Conservation (phyloP, 2,329 filamentous ascomycete genomes). For the Beauveria sp. region DNA sequence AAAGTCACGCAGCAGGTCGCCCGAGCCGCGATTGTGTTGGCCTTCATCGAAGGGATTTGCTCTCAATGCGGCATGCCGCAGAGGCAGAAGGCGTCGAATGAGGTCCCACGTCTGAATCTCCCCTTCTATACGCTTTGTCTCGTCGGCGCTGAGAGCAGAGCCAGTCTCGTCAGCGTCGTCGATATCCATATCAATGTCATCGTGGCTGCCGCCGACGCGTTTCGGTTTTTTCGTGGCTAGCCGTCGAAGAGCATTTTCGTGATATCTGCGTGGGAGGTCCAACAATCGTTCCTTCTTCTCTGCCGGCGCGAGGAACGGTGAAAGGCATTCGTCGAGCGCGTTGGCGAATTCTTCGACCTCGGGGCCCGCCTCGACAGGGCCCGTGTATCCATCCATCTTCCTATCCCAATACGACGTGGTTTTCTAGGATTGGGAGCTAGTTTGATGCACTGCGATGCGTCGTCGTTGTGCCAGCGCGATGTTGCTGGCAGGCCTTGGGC, state of each 20-base stretch:
- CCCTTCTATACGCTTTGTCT: slow-evolving; percentile 55
- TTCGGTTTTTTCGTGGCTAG: slow-evolving; percentile 24
- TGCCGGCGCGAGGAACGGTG: slow-evolving; percentile 36
- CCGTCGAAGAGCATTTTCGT: slow-evolving; percentile 40
- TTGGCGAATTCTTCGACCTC: slow-evolving; percentile 86
- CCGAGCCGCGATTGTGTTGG: slow-evolving; percentile 18
- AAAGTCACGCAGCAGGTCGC: slow-evolving; percentile 58
- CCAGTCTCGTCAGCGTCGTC: slow-evolving; percentile 39
- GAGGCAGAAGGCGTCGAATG: slow-evolving; percentile 63
- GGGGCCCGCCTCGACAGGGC: slow-evolving; percentile 55
- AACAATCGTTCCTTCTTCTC: slow-evolving; percentile 61
- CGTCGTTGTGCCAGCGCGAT: neutral
- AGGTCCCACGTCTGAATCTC: slow-evolving; percentile 91
- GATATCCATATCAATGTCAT: slow-evolving; percentile 48
- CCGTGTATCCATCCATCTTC: neutral
- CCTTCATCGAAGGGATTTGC: slow-evolving; percentile 19
- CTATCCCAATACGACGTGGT: neutral
- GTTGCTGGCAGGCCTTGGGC: slow-evolving; percentile 1
- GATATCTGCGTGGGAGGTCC: slow-evolving; percentile 51
- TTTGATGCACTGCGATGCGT: neutral
- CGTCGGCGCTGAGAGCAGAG: slow-evolving; percentile 18
- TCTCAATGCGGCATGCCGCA: slow-evolving; percentile 47
- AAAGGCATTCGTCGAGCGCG: slow-evolving; percentile 67
- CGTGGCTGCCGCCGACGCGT: slow-evolving; percentile 25
- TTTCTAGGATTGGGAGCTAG: neutral